A percentile compares a stretch with the other conserved stretches of the same genome.
Evolutionary conservation across 2,329 filamentous ascomycete genomes (phyloP).

Genomic region (Mycogone perniciosa): DNA sequence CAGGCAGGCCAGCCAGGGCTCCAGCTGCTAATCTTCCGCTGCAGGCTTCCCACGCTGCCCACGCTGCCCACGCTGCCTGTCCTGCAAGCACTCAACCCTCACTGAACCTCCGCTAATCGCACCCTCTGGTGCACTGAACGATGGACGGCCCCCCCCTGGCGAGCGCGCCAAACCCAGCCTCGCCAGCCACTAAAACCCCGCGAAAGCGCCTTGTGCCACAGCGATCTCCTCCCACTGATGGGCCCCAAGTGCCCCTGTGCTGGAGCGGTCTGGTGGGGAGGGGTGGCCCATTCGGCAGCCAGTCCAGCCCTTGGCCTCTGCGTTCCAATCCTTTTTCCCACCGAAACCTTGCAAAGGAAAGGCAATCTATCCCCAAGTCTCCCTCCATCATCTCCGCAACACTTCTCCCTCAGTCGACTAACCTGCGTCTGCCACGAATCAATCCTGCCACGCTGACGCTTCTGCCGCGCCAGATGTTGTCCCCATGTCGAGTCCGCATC

Average conservation of each 20-base stretch:
- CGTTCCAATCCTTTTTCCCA: conserved; percentile 4
- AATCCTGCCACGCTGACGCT: conserved; percentile 18
- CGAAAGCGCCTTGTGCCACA: conserved; percentile 24
- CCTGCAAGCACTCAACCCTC: too few relatives aligned
- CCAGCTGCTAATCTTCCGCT: too few relatives aligned
- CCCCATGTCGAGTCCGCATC: conserved; percentile 51
- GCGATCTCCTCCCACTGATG: conserved; percentile 17
- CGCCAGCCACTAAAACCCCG: conserved; percentile 26
- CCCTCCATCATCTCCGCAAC: conserved; percentile 14
- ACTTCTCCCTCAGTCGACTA: conserved; percentile 13
- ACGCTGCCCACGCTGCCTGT: too few relatives aligned
- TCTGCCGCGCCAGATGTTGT: conserved; percentile 44
- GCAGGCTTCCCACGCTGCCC: too few relatives aligned
- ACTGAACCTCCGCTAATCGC: too few relatives aligned
- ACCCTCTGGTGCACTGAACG: too few relatives aligned
- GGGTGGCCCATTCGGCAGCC: conserved; percentile 6
- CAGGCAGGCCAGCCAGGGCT: too few relatives aligned
- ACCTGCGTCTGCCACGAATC: conserved; percentile 19
- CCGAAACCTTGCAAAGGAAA: conserved; percentile 5
- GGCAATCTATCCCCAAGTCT: background rate
- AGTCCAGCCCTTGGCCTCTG: background rate
- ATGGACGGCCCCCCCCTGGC: background rate
- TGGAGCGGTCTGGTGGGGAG: conserved; percentile 5
- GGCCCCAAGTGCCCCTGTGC: conserved; percentile 7
- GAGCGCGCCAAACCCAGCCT: background rate